Conservation (phyloP, 1,139 yeast genomes). For the Chernovozyma aurita region DNA sequence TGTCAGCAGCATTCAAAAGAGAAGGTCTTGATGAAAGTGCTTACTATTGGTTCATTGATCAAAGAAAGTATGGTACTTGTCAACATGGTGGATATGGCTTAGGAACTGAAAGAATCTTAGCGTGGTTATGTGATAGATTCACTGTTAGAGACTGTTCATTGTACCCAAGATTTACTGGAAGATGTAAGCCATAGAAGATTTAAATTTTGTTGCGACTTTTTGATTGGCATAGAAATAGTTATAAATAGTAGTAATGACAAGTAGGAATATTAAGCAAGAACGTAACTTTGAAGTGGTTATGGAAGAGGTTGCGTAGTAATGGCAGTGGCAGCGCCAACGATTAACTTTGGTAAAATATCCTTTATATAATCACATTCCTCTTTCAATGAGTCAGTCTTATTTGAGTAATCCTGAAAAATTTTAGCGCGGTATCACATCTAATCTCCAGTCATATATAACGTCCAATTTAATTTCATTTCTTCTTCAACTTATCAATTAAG, state of each 20-base stretch:
- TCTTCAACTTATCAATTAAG: neutral
- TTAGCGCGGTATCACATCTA: constrained; percentile 37
- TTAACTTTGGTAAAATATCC: no score
- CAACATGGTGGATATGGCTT: constrained; percentile 99
- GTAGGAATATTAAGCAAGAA: no score
- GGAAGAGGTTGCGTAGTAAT: neutral
- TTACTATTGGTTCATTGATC: constrained; percentile 96
- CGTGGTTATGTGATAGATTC: constrained; percentile 96
- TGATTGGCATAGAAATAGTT: no score
- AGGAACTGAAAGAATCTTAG: constrained; percentile 96
- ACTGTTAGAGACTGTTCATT: constrained; percentile 97
- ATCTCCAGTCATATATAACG: neutral
- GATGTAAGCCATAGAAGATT: constrained; percentile 86
- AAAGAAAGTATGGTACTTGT: constrained; percentile 93
- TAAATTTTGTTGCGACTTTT: no score
- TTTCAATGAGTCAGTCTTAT: constrained; percentile 14
- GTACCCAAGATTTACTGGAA: constrained; percentile 96
- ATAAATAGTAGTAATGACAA: no score
- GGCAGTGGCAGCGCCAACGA: neutral
- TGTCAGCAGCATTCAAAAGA: constrained; percentile 85
- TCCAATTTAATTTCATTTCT: constrained; percentile 1
- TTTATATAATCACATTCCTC: no score
- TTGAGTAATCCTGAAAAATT: constrained; percentile 17
- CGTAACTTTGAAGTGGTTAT: neutral
- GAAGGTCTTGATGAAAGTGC: constrained; percentile 76